A percentile compares a stretch with the other conserved stretches of the same genome.
Conservation (phyloP, 2,329 filamentous ascomycete species). For the Fragosphaeria purpurea region DNA sequence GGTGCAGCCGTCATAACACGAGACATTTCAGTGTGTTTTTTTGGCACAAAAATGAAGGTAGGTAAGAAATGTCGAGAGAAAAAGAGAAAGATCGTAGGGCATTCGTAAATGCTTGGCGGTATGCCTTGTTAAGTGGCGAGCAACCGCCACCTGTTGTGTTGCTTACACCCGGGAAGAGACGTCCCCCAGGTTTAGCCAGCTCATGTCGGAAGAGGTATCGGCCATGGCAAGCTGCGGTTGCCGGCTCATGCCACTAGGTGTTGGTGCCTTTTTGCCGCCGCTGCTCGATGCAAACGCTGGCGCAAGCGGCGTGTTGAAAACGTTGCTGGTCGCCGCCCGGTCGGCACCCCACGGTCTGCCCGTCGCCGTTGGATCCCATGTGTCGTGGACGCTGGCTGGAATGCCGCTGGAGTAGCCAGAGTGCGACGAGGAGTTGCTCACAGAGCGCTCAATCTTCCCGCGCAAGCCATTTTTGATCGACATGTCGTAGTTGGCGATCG, state of each 20-base stretch:
- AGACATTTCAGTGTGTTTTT: neutral
- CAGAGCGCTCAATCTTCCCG: conserved; percentile 49
- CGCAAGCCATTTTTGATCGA: conserved; percentile 45
- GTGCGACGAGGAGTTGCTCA: conserved; percentile 36
- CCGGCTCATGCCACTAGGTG: conserved; percentile 29
- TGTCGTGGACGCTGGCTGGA: conserved; percentile 51
- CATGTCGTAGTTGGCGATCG: conserved; percentile 50
- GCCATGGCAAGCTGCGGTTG: conserved; percentile 43
- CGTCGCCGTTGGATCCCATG: conserved; percentile 38
- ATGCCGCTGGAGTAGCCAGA: conserved; percentile 55
- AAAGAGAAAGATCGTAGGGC: conserved; percentile 3
- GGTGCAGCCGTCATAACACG: conserved; percentile 10
- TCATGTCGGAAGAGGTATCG: conserved; percentile 56
- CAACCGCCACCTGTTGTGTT: neutral
- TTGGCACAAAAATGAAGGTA: too few relatives aligned
- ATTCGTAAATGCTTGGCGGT: neutral
- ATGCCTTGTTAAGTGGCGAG: too few relatives aligned
- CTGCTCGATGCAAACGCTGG: conserved; percentile 18
- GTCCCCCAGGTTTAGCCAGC: conserved; percentile 65
- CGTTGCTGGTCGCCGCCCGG: conserved; percentile 38
- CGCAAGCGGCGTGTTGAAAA: conserved; percentile 32
- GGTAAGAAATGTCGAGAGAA: conserved; percentile 4
- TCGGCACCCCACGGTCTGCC: conserved; percentile 39
- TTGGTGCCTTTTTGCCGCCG: conserved; percentile 5
- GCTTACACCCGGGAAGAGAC: conserved; percentile 6